Percentiles rank a stretch among this genome's conserved stretches.
These are phyloP conservation scores for Calonectria pauciramosa DNA, from an alignment of 2,329 filamentous ascomycete genomes.

Conservation along the genomic window DNA sequence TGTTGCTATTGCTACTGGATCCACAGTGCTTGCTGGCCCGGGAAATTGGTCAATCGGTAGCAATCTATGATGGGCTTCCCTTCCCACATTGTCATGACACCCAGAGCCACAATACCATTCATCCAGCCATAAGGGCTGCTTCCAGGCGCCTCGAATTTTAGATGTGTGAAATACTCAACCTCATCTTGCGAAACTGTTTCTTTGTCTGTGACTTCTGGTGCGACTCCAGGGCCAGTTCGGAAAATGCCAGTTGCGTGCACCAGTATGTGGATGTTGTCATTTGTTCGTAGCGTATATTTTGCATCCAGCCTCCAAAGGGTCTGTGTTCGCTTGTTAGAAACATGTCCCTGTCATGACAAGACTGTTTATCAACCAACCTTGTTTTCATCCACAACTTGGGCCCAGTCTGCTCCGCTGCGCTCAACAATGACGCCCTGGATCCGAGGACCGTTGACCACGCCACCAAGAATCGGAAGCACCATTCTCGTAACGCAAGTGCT, in stretches of 20 bases:
- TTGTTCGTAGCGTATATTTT: constrained; percentile 35
- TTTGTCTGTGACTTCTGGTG: neutral
- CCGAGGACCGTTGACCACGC: constrained; percentile 30
- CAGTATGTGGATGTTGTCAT: constrained; percentile 33
- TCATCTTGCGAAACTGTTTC: constrained; percentile 36
- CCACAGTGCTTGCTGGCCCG: constrained; percentile 18
- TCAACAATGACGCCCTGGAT: constrained; percentile 34
- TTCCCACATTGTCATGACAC: constrained; percentile 37
- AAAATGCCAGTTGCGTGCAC: constrained; percentile 38
- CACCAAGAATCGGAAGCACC: constrained; percentile 35
- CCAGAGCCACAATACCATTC: constrained; percentile 33
- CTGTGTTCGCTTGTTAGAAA: neutral
- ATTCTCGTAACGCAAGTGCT: constrained; percentile 25
- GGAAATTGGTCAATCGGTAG: constrained; percentile 40
- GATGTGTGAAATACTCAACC: constrained; percentile 39
- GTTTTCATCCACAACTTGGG: constrained; percentile 30
- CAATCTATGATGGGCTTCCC: constrained; percentile 38
- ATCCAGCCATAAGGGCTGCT: constrained; percentile 32
- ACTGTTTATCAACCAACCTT: constrained; percentile 19
- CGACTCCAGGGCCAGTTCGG: constrained; percentile 29
- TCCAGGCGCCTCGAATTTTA: constrained; percentile 35
- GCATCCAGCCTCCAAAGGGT: constrained; percentile 29
- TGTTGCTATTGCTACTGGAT: neutral
- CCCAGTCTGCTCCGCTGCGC: constrained; percentile 38
- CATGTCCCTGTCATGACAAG: neutral